Base-by-base conservation (phyloP, 2,329 filamentous ascomycete genomes). In the Scorias spongiosa region DNA sequence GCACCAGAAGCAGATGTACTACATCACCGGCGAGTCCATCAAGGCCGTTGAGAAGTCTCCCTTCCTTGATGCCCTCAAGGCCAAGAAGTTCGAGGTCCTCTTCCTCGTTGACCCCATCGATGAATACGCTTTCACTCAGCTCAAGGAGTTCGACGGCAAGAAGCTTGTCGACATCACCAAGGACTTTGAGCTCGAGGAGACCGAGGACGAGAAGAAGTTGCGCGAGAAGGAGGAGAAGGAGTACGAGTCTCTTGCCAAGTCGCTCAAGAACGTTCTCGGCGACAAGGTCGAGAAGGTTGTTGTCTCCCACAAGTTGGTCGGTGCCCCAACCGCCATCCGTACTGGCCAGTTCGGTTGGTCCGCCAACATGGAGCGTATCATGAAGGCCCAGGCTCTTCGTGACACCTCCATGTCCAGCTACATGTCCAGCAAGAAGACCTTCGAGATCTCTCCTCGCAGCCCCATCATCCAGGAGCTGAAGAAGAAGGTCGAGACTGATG, bases 351-450 rank as follows among this genome's bases (percentile, higher is more conserved):
- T 98, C 69, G 91, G 91, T 71, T 98, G 91, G 91, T 96, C 89
- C 46, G 91, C 91, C 66, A 98, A 98, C 80, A 98, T 98, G 91
- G 91, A 98, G 80, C 91, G 91, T 76, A 98, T 98, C 81, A 98
- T 98, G 91, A 98, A 98, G 83, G 91, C 91, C 26, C 91, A 98
- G 77, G 91, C 91, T 63, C 89, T 98, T 62, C 91, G 91, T 74
- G 91, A 98, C 74, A 98, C 91, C 57, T 95, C 88, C 62, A 98
- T 98, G 91, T 86, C 79, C 71, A 93, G 86, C 60, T 98, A 98
- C 84, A 98, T 98, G 91, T 93, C 86, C 55, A 96, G 89, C 66
- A 98, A 98, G 88, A 98, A 98, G 86, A 98, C 91, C 29, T 96
- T 98, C 58, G 91, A 98, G 76, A 96, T 98, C 71, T 96, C 91